Evolutionary conservation across 176 grass and related monocot species (phyloP), one percentile per base, ranked within the genome.

Genomic region (Panicum miliaceum): DNA sequence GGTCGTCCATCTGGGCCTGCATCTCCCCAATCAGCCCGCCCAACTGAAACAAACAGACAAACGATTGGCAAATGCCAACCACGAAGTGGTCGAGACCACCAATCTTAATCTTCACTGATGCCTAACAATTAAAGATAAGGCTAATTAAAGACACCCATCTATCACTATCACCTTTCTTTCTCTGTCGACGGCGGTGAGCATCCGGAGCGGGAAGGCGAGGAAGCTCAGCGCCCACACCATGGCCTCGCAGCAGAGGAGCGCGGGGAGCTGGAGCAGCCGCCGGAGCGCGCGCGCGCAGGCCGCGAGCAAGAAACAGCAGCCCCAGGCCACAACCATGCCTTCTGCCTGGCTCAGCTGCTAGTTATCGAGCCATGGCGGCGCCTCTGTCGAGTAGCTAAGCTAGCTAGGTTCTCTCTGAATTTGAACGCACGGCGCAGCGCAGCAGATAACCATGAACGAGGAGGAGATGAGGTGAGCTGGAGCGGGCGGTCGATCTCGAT

Each of bases 1-100:
- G 52, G 23, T 37, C 16, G 10, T 94, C 87, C 87, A 94, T 84
- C 87, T 94, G 87, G 65, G 32, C 45, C 74, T 94, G 89, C 92
- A 94, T 94, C 84, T 87, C 87, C 23, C 8, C 29, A 0, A 94
- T 12, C 47, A 94, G 77, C 81, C 53, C n/a, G 0, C 81, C 72
- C 79, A 89, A 3, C 92, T 93, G 79, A 12, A 34, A 15, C 50
- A 32, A 43, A 40, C 1, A 3, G 35, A n/a, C n/a, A n/a, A n/a
- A n/a, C n/a, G n/a, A 41, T 29, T 11, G 9, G 11, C 42, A 45
- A 41, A 41, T 41, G 40, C 40, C 2, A 41, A 7, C 40, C 37
- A 40, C 5, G 37, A 40, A 40, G 37, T 3, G 5, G 5, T 40
- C 37, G n/a, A n/a, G n/a, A n/a, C n/a, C 29, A 32, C 29, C 29